These are phyloP conservation scores for Isabelozyma heimii DNA, from an alignment of 805 yeast genomes.

Conservation along the genomic window DNA sequence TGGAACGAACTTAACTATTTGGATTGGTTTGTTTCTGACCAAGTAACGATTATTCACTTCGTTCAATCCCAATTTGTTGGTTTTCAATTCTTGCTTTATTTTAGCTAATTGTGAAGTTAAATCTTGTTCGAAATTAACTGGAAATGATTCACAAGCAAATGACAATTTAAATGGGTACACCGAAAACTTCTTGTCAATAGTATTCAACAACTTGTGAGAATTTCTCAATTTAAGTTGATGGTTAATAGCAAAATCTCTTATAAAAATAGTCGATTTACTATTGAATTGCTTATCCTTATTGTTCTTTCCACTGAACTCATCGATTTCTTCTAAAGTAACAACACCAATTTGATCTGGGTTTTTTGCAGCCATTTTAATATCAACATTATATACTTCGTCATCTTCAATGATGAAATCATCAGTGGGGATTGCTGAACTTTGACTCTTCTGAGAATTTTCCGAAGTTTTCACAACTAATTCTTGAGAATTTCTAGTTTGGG, in stretches of 20 bases:
- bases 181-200: constrained; percentile 69
- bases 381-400: constrained; percentile 87
- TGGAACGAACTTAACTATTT: constrained; percentile 71
- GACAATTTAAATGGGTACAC: constrained; percentile 91
- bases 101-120: constrained; percentile 39
- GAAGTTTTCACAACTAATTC: not conserved
- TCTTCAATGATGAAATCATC: constrained; percentile 67
- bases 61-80: constrained; percentile 69
- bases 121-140: constrained; percentile 42
- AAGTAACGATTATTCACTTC: constrained; percentile 81
- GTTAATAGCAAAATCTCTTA: constrained; percentile 82
- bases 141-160: constrained; percentile 63
- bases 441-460: not conserved
- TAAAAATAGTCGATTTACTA: constrained; percentile 67
- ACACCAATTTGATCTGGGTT: constrained; percentile 59
- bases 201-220: constrained; percentile 66
- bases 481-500: constrained; percentile 15
- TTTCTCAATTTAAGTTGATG: constrained; percentile 75
- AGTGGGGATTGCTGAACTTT: constrained; percentile 59
- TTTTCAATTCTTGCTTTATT: constrained; percentile 54
- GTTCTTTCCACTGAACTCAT: constrained; percentile 61
- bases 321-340: constrained; percentile 64
- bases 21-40: constrained; percentile 70
- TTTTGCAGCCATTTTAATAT: constrained; percentile 75
- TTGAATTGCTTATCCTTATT: constrained; percentile 49